Percentiles rank a stretch among this genome's conserved stretches.
These are phyloP conservation scores for Sphagnum magellanicum DNA, from an alignment of 228 moss, liverwort and hornwort species.

Conservation along the genomic window DNA sequence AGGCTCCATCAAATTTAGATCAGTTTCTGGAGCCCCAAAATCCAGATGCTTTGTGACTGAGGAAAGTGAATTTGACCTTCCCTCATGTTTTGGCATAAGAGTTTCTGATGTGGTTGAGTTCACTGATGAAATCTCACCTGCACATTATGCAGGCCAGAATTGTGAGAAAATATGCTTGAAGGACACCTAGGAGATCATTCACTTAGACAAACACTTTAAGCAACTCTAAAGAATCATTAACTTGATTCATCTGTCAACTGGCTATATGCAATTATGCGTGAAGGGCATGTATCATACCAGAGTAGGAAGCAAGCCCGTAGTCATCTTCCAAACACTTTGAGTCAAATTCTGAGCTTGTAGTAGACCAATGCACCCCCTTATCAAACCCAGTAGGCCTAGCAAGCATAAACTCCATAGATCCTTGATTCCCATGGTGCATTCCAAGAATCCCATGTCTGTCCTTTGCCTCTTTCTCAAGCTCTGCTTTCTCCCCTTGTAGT, in stretches of 20 bases:
- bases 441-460: constrained; percentile 14
- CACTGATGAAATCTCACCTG: background rate
- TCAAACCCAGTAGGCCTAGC: background rate
- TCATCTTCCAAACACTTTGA: constrained; percentile 20
- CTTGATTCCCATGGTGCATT: no score
- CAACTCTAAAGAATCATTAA: no score
- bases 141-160: background rate
- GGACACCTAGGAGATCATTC: no score
- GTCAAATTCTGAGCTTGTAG: constrained; percentile 20
- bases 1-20: background rate
- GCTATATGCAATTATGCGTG: no score
- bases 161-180: no score
- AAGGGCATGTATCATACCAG: no score
- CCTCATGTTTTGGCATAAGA: constrained; percentile 13
- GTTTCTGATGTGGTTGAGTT: constrained; percentile 13
- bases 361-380: background rate
- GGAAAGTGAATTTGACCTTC: constrained; percentile 6
- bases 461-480: constrained; percentile 23
- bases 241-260: no score
- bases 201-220: no score
- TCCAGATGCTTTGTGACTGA: constrained; percentile 32
- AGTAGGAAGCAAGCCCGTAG: background rate
- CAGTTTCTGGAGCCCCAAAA: constrained; percentile 18
- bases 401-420: no score
- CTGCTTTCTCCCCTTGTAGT: constrained; percentile 18